Percentiles rank a stretch among this genome's conserved stretches.
These are phyloP conservation scores for Zymoseptoria pseudotritici DNA, from an alignment of 2,329 filamentous ascomycete genomes.

Conservation along the genomic window DNA sequence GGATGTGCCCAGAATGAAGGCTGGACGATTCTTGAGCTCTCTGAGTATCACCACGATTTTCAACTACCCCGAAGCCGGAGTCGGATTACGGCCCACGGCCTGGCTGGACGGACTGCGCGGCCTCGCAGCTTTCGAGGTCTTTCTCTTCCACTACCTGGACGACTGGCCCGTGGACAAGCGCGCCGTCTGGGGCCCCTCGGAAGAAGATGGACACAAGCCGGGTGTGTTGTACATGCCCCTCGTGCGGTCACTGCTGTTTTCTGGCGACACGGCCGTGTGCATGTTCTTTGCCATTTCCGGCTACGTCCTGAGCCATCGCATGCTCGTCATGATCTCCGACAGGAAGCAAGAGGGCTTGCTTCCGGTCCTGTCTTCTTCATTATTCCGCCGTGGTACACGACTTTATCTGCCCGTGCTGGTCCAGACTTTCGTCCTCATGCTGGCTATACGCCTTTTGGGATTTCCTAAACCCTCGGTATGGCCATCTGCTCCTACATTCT, in stretches of 20 bases:
- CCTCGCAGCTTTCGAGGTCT: slow-evolving; percentile 17
- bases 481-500: slow-evolving; percentile 1
- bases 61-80: slow-evolving; percentile 8
- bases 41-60: slow-evolving; percentile 1
- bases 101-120: slow-evolving; percentile 21
- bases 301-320: slow-evolving; percentile 49
- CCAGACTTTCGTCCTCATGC: slow-evolving; percentile 8
- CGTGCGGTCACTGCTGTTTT: slow-evolving; percentile 48
- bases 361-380: slow-evolving; percentile 4
- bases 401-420: slow-evolving; percentile 9
- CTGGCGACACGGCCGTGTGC: slow-evolving; percentile 45
- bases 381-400: slow-evolving; percentile 7
- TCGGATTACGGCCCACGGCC: slow-evolving; percentile 8
- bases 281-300: slow-evolving; percentile 58
- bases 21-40: not conserved
- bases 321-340: slow-evolving; percentile 9
- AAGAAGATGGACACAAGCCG: slow-evolving; percentile 24
- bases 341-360: slow-evolving; percentile 3
- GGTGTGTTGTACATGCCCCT: slow-evolving; percentile 33
- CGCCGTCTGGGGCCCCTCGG: slow-evolving; percentile 5
- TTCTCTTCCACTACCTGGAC: slow-evolving; percentile 17
- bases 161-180: slow-evolving; percentile 8
- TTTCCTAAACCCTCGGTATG: slow-evolving; percentile 6
- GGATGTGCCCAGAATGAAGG: not conserved
- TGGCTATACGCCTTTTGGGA: slow-evolving; percentile 2